These are phyloP conservation scores for Tetradesmus lagerheimii DNA, from an alignment of 139 green algal genomes.

Conservation along the genomic window DNA sequence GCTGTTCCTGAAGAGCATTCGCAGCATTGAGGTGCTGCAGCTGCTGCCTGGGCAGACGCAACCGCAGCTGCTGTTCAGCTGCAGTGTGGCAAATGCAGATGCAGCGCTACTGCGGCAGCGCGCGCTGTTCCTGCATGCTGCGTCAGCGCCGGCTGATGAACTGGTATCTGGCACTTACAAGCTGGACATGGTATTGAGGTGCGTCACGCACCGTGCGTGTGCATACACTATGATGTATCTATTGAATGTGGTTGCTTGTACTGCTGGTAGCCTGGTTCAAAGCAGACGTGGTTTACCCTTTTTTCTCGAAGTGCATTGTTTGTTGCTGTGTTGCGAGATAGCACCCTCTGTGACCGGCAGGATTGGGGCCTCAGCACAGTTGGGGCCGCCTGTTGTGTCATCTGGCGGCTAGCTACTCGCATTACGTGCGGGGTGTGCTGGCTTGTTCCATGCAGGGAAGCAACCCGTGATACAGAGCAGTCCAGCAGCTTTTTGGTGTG, in stretches of 20 bases:
- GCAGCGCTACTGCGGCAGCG: constrained; percentile 22
- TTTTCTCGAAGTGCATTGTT: no score
- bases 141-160: constrained; percentile 3
- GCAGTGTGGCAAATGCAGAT: neutral
- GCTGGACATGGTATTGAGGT: constrained; percentile 7
- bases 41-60: neutral
- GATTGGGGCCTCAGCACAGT: neutral
- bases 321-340: no score
- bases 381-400: neutral
- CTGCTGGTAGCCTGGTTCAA: no score
- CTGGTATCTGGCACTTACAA: constrained; percentile 27
- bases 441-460: constrained; percentile 11
- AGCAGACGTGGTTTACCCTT: no score
- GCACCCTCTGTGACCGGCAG: no score
- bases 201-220: no score
- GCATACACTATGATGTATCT: no score
- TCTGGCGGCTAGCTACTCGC: neutral
- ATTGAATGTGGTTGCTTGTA: no score
- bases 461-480: neutral
- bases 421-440: neutral
- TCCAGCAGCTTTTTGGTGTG: constrained; percentile 58
- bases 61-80: constrained; percentile 34
- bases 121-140: constrained; percentile 38
- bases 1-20: constrained; percentile 75
- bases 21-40: constrained; percentile 62